phyloP scores from a whole-genome alignment of 495 filamentous ascomycete genomes.

The Penicillium coffeae region DNA sequence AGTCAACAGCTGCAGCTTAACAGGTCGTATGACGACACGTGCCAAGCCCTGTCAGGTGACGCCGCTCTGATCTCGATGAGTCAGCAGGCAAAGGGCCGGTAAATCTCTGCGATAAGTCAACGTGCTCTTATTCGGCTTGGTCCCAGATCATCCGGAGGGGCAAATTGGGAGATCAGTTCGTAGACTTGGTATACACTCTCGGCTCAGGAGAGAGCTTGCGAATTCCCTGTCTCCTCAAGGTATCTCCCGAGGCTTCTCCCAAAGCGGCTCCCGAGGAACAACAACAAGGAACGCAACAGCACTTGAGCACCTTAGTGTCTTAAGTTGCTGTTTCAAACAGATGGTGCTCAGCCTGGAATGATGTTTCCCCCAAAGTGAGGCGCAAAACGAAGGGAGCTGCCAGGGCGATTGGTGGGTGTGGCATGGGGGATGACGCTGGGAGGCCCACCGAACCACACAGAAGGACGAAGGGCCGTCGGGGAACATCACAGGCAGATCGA shows the following conservation, averaged over 20 bases:
- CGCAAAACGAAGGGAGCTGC: slow-evolving; percentile 9
- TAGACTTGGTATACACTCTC: too few species aligned
- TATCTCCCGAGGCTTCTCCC: too few species aligned
- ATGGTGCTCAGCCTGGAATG: background rate
- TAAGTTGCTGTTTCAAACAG: background rate
- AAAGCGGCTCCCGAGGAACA: too few species aligned
- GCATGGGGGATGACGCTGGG: slow-evolving; percentile 43
- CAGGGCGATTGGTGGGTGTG: slow-evolving; percentile 38
- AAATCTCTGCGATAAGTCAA: slow-evolving; percentile 31
- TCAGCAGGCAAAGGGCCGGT: background rate
- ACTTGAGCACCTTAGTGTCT: too few species aligned
- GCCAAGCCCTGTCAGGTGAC: slow-evolving; percentile 19
- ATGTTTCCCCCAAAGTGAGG: slow-evolving; percentile 12
- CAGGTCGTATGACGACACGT: slow-evolving; percentile 21
- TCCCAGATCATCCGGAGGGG: slow-evolving; percentile 19
- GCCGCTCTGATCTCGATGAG: slow-evolving; percentile 9
- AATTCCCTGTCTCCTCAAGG: too few species aligned
- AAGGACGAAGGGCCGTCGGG: slow-evolving; percentile 11
- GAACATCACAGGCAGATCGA: background rate
- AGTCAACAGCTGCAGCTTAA: background rate
- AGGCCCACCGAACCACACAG: slow-evolving; percentile 51
- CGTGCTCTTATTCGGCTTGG: slow-evolving; percentile 25
- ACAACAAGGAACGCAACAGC: too few species aligned
- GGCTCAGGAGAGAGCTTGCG: background rate
- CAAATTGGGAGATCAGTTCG: background rate